phyloP scores from a whole-genome alignment of 148 eudicot genomes.

The Talinum fruticosum region DNA sequence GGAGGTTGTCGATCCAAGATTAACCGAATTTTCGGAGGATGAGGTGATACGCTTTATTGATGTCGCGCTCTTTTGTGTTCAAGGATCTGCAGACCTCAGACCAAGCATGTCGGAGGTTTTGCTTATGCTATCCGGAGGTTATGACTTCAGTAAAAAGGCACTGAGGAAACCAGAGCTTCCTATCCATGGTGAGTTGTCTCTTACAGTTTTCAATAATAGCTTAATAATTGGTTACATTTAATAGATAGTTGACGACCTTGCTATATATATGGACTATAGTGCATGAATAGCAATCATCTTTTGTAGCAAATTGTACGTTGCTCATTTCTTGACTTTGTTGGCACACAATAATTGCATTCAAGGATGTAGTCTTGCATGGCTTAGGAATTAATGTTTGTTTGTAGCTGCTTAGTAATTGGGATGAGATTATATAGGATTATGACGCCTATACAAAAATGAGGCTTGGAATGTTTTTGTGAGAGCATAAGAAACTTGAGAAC shows the following conservation, averaged over 20 bases:
- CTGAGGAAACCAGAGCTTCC: constrained; percentile 35
- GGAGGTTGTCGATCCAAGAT: constrained; percentile 53
- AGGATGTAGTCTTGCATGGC: neutral
- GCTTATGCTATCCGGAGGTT: constrained; percentile 51
- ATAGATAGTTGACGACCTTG: neutral
- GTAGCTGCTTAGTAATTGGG: neutral
- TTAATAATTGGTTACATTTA: neutral
- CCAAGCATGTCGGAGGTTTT: constrained; percentile 65
- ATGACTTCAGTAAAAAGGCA: constrained; percentile 37
- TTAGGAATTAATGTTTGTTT: neutral
- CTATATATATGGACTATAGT: neutral
- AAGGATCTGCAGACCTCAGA: constrained; percentile 46
- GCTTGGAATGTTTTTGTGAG: neutral
- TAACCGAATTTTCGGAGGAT: constrained; percentile 43
- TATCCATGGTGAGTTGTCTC: constrained; percentile 4
- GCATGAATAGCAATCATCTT: neutral
- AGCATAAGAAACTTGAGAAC: neutral
- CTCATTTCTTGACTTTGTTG: neutral
- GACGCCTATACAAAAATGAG: neutral
- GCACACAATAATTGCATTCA: neutral
- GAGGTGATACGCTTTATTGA: constrained; percentile 42
- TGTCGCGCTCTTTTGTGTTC: constrained; percentile 61
- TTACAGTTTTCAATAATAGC: neutral
- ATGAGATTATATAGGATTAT: neutral
- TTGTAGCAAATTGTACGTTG: neutral